Percentiles rank a stretch among this genome's conserved stretches.
Evolutionary conservation across 2,329 filamentous ascomycete species (phyloP).

Genomic region (Epichloe brachyelytri): DNA sequence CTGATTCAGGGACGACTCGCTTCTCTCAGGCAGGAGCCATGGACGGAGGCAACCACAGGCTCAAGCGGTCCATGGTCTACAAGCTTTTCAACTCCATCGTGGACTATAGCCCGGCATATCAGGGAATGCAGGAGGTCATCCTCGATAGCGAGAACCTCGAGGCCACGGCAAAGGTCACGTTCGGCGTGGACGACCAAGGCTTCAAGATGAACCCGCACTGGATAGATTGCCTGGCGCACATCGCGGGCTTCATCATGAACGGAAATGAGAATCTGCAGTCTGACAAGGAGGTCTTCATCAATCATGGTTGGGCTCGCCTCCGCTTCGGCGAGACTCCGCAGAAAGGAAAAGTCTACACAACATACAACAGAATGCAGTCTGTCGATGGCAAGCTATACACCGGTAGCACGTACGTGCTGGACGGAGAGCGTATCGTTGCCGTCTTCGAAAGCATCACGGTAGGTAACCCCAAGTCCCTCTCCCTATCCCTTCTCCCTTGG

Average conservation of each 20-base stretch:
- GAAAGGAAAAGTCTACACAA: constrained; percentile 25
- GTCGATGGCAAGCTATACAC: constrained; percentile 29
- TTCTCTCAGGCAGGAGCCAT: constrained; percentile 28
- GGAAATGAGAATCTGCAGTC: too few species aligned
- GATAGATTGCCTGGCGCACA: constrained; percentile 46
- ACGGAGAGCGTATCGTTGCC: constrained; percentile 35
- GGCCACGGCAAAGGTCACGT: constrained; percentile 33
- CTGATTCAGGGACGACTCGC: too few species aligned
- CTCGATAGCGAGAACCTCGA: constrained; percentile 11
- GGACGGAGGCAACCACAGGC: constrained; percentile 2
- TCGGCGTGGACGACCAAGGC: constrained; percentile 29
- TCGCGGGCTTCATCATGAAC: constrained; percentile 50
- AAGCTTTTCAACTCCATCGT: constrained; percentile 48
- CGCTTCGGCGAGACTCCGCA: not conserved
- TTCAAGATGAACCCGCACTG: constrained; percentile 24
- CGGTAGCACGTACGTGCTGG: constrained; percentile 43
- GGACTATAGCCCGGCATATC: constrained; percentile 40
- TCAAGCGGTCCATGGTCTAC: constrained; percentile 31
- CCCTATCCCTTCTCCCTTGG: too few species aligned
- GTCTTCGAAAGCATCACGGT: constrained; percentile 36
- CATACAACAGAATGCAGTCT: constrained; percentile 45
- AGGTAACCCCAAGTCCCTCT: not conserved
- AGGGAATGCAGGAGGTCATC: constrained; percentile 46
- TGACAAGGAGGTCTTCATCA: constrained; percentile 34
- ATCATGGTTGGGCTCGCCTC: constrained; percentile 42